Conservation (phyloP, 805 yeast genomes). For the Starmerella stellata region DNA sequence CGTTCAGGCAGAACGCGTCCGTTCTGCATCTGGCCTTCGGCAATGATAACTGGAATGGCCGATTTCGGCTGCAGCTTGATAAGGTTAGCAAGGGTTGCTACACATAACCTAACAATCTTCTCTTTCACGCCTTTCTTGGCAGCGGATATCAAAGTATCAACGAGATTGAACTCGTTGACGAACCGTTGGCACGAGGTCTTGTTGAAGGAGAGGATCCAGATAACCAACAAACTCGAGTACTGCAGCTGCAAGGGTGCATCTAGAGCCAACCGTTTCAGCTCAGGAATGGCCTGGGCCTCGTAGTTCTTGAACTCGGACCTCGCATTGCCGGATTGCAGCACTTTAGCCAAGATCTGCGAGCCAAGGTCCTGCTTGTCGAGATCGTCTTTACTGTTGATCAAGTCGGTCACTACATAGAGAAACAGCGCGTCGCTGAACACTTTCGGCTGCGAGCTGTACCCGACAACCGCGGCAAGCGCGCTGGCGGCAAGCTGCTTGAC, state of each 20-base stretch:
- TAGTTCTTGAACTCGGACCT: conserved; percentile 35
- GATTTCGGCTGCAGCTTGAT: conserved; percentile 21
- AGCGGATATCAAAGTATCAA: conserved; percentile 28
- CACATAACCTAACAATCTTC: conserved; percentile 70
- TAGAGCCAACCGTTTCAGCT: conserved; percentile 31
- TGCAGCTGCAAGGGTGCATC: conserved; percentile 48
- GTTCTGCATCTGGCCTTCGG: conserved; percentile 56
- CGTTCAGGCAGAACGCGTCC: conserved; percentile 57
- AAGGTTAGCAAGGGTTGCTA: conserved; percentile 40
- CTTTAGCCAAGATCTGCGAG: conserved; percentile 45
- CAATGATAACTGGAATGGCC: conserved; percentile 47
- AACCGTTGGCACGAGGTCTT: conserved; percentile 31
- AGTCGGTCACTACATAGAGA: conserved; percentile 19
- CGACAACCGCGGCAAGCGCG: conserved; percentile 32
- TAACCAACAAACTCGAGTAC: conserved; percentile 55
- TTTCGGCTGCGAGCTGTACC: conserved; percentile 19
- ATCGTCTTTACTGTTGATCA: conserved; percentile 23
- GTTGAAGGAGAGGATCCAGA: conserved; percentile 77
- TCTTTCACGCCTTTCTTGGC: conserved; percentile 77
- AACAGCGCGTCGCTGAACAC: conserved; percentile 25
- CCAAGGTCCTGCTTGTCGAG: conserved; percentile 41
- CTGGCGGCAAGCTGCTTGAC: conserved; percentile 39
- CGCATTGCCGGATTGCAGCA: conserved; percentile 37
- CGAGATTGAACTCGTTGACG: conserved; percentile 31
- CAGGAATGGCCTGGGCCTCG: conserved; percentile 31